These are phyloP conservation scores for Exophiala xenobiotica DNA, from an alignment of 2,329 filamentous ascomycete species.

Conservation along the genomic window DNA sequence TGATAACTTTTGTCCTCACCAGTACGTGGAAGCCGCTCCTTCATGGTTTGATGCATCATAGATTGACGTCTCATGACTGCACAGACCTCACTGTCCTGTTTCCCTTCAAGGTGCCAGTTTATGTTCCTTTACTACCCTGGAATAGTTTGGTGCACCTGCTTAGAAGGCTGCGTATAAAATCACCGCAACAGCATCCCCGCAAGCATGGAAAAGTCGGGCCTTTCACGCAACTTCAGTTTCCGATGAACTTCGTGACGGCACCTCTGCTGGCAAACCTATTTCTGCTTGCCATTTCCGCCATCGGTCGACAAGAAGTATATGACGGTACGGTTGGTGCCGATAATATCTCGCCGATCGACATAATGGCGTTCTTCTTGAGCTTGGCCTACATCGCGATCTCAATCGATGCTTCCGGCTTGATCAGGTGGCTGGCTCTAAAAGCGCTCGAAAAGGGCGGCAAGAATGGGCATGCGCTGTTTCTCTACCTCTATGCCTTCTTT, in stretches of 20 bases:
- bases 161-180: slow-evolving; percentile 53
- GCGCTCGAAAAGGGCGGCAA: slow-evolving; percentile 67
- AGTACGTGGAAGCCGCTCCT: slow-evolving; percentile 54
- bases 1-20: slow-evolving; percentile 67
- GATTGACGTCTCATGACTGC: slow-evolving; percentile 6
- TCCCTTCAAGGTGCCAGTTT: slow-evolving; percentile 65
- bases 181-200: slow-evolving; percentile 38
- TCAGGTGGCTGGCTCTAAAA: slow-evolving; percentile 68
- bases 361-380: slow-evolving; percentile 73
- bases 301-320: slow-evolving; percentile 65
- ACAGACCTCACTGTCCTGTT: slow-evolving; percentile 68
- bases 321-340: slow-evolving; percentile 66
- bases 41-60: background rate
- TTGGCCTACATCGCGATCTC: slow-evolving; percentile 75
- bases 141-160: slow-evolving; percentile 48
- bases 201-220: slow-evolving; percentile 33
- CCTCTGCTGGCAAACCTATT: slow-evolving; percentile 71
- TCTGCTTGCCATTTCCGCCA: slow-evolving; percentile 66
- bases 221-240: slow-evolving; percentile 57
- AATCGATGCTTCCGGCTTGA: slow-evolving; percentile 72
- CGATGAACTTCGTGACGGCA: slow-evolving; percentile 69
- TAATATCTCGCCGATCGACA: slow-evolving; percentile 67
- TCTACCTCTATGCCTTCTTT: slow-evolving; percentile 73
- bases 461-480: slow-evolving; percentile 66
- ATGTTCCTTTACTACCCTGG: slow-evolving; percentile 54